Evolutionary conservation across 805 yeast genomes (phyloP), one percentile per base, ranked within the genome.

Genomic region (Yamadazyma insecticola): DNA sequence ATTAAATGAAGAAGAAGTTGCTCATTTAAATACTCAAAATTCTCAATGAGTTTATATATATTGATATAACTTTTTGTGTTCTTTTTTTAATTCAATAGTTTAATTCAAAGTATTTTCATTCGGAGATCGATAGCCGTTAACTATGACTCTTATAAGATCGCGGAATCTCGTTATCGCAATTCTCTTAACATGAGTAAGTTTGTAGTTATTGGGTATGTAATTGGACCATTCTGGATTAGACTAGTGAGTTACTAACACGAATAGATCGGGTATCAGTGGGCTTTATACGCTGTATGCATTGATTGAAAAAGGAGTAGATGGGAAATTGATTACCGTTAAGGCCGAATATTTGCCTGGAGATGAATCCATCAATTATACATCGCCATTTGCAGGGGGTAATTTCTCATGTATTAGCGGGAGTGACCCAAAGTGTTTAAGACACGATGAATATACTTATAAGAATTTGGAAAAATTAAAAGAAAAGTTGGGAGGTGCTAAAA

Each of bases 331-430:
- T 39, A 63, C 74, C 4, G 68, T 83, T 2, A 44, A 79, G 11
- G 90, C 85, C 7, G 74, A 81, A 47, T 72, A 68, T 44, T 53
- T 80, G 24, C 94, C 95, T 3, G 95, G 94, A 5, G 95, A 85
- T 47, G 81, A 76, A 42, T 77, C 87, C 4, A 74, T 74, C 34
- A 63, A 72, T 29, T 85, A 79, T 52, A 78, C 95, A 1, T 81
- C 90, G 0, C 95, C 95, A 0, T 81, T 81, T 73, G 95, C 95
- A 0, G 70, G 68, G 8, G 61, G 62, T 8, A 47, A 57, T 53
- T 52, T 67, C 41, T 55, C 58, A 13, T 43, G 65, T 32, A 78
- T 81, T 29, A 71, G 84, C 0, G 82, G 79, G 2, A 65, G 69
- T 38, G 84, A 78, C 26, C 41, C 47, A 1, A 45, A 43, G 3